Evolutionary conservation across 2,329 filamentous ascomycete species (phyloP).

Genomic region (Leptographium flavum): DNA sequence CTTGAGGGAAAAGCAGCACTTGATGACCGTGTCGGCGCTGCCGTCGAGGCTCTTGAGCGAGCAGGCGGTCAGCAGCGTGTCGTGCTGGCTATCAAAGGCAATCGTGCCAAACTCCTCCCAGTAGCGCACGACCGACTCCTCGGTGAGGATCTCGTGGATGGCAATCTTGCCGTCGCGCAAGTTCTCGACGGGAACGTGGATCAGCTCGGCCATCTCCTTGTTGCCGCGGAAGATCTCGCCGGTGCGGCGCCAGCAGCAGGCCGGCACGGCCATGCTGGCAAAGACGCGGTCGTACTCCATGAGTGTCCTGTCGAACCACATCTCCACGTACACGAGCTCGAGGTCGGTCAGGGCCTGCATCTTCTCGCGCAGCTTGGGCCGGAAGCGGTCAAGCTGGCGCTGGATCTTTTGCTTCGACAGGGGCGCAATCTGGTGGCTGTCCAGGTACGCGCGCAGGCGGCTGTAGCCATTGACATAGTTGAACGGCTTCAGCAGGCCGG

Average conservation of each 20-base stretch:
- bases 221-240: constrained; percentile 96
- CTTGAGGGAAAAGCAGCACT: constrained; percentile 96
- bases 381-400: constrained; percentile 79
- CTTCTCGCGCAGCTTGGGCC: constrained; percentile 90
- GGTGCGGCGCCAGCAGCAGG: constrained; percentile 91
- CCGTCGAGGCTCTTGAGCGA: constrained; percentile 70
- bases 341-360: constrained; percentile 87
- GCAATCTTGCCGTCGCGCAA: constrained; percentile 87
- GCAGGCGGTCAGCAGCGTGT: constrained; percentile 89
- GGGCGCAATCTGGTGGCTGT: constrained; percentile 62
- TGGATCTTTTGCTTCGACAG: constrained; percentile 81
- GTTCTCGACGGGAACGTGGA: constrained; percentile 81
- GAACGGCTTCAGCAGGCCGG: constrained; percentile 87
- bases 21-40: constrained; percentile 56
- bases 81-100: constrained; percentile 85
- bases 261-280: constrained; percentile 95
- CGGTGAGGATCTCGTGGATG: constrained; percentile 87
- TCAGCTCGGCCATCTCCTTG: constrained; percentile 96
- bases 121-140: constrained; percentile 89
- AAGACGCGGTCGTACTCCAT: constrained; percentile 99
- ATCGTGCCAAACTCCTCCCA: constrained; percentile 99
- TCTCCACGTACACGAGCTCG: constrained; percentile 87
- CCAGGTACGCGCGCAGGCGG: constrained; percentile 79
- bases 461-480: constrained; percentile 98
- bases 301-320: constrained; percentile 95